phyloP scores from a whole-genome alignment of 106 monocot genomes.

The Alisma plantagoaquatica region DNA sequence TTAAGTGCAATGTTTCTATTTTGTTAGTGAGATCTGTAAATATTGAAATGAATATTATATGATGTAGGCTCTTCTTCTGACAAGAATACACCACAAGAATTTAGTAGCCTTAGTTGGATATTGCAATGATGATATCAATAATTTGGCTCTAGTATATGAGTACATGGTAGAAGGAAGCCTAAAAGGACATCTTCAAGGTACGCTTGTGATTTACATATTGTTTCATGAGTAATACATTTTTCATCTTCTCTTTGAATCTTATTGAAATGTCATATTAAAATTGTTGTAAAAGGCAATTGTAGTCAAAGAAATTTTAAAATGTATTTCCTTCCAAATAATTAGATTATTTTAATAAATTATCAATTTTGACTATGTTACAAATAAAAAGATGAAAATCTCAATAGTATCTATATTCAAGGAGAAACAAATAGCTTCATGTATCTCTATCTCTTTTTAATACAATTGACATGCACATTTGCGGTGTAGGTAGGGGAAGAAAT shows the following conservation, averaged over 20 bases:
- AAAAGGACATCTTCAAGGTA: constrained; percentile 11
- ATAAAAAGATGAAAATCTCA: not conserved
- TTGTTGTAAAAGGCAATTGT: not conserved
- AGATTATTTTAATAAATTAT: not conserved
- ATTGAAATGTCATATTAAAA: not conserved
- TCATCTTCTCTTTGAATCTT: no score
- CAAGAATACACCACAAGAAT: constrained; percentile 14
- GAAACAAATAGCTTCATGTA: not conserved
- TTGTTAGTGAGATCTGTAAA: no score
- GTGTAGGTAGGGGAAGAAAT: not conserved
- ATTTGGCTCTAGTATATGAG: constrained; percentile 12
- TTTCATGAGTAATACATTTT: no score
- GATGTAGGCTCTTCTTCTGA: constrained; percentile 13
- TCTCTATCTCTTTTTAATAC: not conserved
- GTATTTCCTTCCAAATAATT: not conserved
- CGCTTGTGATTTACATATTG: no score
- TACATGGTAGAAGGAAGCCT: constrained; percentile 13
- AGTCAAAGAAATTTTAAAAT: not conserved
- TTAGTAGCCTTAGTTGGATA: constrained; percentile 16
- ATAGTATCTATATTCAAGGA: not conserved
- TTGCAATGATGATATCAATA: constrained; percentile 7
- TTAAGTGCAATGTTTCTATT: no score
- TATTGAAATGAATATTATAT: no score
- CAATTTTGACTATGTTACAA: no score
- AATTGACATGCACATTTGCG: not conserved